Percentiles rank a stretch among this genome's conserved stretches.
Evolutionary conservation across 371 early-diverging fungal species (phyloP).

Genomic region (Thermomucor indicae-seudaticae): DNA sequence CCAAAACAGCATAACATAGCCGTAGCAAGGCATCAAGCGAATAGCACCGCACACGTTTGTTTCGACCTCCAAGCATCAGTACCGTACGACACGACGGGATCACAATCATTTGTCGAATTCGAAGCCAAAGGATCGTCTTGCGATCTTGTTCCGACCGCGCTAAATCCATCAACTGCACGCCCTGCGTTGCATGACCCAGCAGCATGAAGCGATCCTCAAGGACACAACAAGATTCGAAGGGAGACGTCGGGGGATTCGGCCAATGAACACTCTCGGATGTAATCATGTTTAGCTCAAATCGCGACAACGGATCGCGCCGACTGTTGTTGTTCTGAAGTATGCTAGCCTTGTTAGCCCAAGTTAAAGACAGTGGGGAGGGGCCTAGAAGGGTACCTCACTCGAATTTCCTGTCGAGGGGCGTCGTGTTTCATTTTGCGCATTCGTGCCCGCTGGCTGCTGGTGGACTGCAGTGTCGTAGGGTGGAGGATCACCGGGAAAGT

Average conservation of each 20-base stretch:
- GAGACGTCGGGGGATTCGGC: slow-evolving; percentile 9
- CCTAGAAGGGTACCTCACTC: no score
- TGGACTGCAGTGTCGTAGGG: no score
- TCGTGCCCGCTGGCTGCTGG: no score
- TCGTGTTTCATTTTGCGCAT: no score
- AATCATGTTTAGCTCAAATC: slow-evolving; percentile 18
- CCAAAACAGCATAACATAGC: slow-evolving; percentile 23
- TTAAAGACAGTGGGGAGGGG: neutral
- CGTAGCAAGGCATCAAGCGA: slow-evolving; percentile 29
- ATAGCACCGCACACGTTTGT: slow-evolving; percentile 41
- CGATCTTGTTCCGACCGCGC: slow-evolving; percentile 4
- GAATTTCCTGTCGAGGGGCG: no score
- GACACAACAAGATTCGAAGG: slow-evolving; percentile 34
- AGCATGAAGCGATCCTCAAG: slow-evolving; percentile 34
- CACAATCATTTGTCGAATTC: slow-evolving; percentile 24
- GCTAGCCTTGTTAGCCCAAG: no score
- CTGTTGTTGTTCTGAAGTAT: neutral
- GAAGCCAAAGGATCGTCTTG: slow-evolving; percentile 25
- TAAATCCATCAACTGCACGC: slow-evolving; percentile 25
- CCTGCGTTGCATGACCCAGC: slow-evolving; percentile 21
- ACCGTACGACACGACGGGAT: slow-evolving; percentile 28
- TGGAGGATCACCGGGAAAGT: no score
- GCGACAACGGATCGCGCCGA: no score
- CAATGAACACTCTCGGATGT: slow-evolving; percentile 15
- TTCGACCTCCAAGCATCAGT: slow-evolving; percentile 29